These are phyloP conservation scores for Fusarium liriodendri DNA, from an alignment of 2,329 filamentous ascomycete species.

Conservation along the genomic window DNA sequence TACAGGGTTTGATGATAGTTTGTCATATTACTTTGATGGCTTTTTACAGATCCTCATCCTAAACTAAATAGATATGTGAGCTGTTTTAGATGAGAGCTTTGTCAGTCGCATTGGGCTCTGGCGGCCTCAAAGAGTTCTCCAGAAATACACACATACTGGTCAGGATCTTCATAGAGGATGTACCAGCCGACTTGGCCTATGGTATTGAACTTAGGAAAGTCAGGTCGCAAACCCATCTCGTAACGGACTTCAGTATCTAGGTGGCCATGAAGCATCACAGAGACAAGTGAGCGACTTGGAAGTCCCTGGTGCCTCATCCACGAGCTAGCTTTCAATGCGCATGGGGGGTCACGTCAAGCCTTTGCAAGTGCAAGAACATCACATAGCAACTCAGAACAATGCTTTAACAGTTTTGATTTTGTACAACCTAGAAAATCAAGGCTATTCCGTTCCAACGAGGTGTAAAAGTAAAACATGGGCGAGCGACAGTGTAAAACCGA, in stretches of 20 bases:
- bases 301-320: not conserved
- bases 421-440: conserved; percentile 45
- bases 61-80: not conserved
- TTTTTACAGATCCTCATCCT: not conserved
- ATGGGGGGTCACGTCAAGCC: not conserved
- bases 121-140: no score
- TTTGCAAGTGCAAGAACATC: not conserved
- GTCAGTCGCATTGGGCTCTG: not conserved
- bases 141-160: no score
- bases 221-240: no score
- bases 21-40: not conserved
- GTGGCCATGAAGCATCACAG: no score
- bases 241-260: no score
- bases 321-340: not conserved
- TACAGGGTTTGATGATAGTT: not conserved
- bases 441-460: conserved; percentile 41
- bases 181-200: no score
- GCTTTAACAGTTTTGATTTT: conserved; percentile 43
- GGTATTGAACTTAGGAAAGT: no score
- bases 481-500: conserved; percentile 30
- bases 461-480: conserved; percentile 38
- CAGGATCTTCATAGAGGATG: no score
- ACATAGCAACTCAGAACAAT: not conserved
- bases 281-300: no score
- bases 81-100: not conserved